Conservation (phyloP, 1,139 yeast genomes). For the Kluyveromyces sp. region DNA sequence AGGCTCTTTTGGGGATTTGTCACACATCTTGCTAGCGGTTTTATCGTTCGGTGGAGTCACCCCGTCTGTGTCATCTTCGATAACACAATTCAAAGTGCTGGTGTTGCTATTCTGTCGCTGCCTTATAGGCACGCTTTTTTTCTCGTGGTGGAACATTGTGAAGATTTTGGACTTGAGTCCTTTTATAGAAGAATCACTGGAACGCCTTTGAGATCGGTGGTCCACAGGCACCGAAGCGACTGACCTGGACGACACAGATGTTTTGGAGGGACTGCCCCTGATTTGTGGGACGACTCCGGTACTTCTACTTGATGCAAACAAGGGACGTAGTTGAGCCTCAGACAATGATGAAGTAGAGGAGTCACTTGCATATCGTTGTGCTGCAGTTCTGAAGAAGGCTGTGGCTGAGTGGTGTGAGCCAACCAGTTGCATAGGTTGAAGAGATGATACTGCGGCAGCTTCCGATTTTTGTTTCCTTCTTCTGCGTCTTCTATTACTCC, state of each 20-base stretch:
- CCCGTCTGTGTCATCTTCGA: constrained; percentile 11
- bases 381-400: background rate
- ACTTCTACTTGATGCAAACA: background rate
- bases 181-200: constrained; percentile 10
- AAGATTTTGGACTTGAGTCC: constrained; percentile 19
- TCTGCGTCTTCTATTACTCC: constrained; percentile 29
- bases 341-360: background rate
- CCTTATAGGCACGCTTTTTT: constrained; percentile 1
- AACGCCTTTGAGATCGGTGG: constrained; percentile 4
- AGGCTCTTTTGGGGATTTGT: background rate
- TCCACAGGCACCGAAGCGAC: background rate
- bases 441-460: background rate
- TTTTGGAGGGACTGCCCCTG: background rate
- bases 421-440: constrained; percentile 2
- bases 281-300: background rate
- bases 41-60: background rate
- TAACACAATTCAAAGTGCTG: constrained; percentile 9
- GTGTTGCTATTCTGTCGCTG: constrained; percentile 5
- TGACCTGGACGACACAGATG: background rate
- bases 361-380: background rate
- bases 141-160: constrained; percentile 16
- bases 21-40: background rate
- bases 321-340: background rate
- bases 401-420: background rate
- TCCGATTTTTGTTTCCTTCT: constrained; percentile 3